phyloP scores from a whole-genome alignment of 2,329 filamentous ascomycete genomes.

The Clonostachys sp. region DNA sequence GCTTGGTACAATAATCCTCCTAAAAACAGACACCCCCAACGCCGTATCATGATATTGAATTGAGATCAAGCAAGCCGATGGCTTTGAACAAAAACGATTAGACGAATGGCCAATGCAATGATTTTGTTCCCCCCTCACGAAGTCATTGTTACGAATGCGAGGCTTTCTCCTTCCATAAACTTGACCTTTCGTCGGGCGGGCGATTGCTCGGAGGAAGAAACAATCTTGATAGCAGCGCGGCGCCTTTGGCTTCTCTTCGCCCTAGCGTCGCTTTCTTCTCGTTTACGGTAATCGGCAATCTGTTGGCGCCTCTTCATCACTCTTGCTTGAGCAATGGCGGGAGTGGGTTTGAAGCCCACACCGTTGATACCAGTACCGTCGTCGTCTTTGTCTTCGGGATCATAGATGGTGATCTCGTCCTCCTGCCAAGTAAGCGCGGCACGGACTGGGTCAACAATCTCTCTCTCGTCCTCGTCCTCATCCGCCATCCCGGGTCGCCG shows the following conservation, averaged over 20 bases:
- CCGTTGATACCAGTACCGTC: conserved; percentile 65
- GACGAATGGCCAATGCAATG: no score
- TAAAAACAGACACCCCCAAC: no score
- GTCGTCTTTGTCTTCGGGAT: conserved; percentile 60
- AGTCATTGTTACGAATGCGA: conserved; percentile 20
- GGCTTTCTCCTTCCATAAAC: conserved; percentile 32
- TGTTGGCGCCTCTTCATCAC: conserved; percentile 54
- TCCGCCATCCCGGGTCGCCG: conserved; percentile 9
- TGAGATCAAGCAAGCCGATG: no score
- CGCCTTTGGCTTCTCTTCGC: conserved; percentile 49
- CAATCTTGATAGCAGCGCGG: conserved; percentile 19
- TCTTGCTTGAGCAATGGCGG: conserved; percentile 54
- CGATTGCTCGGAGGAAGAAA: conserved; percentile 16
- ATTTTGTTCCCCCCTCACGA: conserved; percentile 11
- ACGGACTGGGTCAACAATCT: conserved; percentile 46
- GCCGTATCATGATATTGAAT: no score
- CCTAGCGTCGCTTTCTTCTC: conserved; percentile 57
- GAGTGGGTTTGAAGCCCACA: conserved; percentile 61
- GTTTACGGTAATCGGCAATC: conserved; percentile 56
- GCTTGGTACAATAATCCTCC: no score
- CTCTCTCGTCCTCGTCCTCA: conserved; percentile 23
- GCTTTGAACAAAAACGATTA: no score
- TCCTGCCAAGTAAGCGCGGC: conserved; percentile 63
- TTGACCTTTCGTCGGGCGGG: conserved; percentile 26
- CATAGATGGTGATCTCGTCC: conserved; percentile 63